phyloP scores from a whole-genome alignment of 108 stramenopile species.

The Cyclotella sp. region DNA sequence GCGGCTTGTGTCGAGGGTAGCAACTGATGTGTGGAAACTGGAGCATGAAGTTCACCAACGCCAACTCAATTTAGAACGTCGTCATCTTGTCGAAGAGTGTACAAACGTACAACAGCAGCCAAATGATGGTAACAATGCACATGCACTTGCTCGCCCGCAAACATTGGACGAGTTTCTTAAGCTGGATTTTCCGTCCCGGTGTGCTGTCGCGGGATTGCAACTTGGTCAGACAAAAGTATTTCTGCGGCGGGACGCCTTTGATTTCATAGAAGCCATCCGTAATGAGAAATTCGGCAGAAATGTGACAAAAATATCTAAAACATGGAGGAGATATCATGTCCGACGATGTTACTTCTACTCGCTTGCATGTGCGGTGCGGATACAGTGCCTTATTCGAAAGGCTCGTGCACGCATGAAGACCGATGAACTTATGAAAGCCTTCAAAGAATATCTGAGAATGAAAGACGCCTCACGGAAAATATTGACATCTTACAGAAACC shows the following conservation, averaged over 20 bases:
- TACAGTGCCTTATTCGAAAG: slow-evolving; percentile 43
- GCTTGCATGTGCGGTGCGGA: slow-evolving; percentile 25
- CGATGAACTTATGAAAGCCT: slow-evolving; percentile 33
- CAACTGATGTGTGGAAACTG: slow-evolving; percentile 50
- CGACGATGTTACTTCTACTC: slow-evolving; percentile 16
- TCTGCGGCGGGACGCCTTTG: slow-evolving; percentile 71
- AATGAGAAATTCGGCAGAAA: slow-evolving; percentile 52
- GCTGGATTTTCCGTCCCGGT: slow-evolving; percentile 56
- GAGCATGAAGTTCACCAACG: slow-evolving; percentile 33
- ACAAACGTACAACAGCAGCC: slow-evolving; percentile 13
- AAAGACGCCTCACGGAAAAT: slow-evolving; percentile 48
- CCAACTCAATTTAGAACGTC: slow-evolving; percentile 17
- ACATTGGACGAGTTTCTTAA: slow-evolving; percentile 44
- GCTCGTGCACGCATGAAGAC: slow-evolving; percentile 33
- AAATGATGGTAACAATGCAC: slow-evolving; percentile 13
- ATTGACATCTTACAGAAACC: slow-evolving; percentile 38
- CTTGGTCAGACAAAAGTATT: slow-evolving; percentile 83
- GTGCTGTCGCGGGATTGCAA: slow-evolving; percentile 66
- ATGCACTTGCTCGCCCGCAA: slow-evolving; percentile 49
- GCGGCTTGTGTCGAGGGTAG: slow-evolving; percentile 51
- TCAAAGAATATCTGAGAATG: slow-evolving; percentile 35
- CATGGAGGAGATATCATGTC: slow-evolving; percentile 43
- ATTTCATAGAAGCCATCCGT: slow-evolving; percentile 61
- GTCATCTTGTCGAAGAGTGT: not conserved
- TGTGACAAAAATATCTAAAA: slow-evolving; percentile 47